Evolutionary conservation across 2,329 filamentous ascomycete genomes (phyloP).

Genomic region (Thielaviopsis ethacetica): DNA sequence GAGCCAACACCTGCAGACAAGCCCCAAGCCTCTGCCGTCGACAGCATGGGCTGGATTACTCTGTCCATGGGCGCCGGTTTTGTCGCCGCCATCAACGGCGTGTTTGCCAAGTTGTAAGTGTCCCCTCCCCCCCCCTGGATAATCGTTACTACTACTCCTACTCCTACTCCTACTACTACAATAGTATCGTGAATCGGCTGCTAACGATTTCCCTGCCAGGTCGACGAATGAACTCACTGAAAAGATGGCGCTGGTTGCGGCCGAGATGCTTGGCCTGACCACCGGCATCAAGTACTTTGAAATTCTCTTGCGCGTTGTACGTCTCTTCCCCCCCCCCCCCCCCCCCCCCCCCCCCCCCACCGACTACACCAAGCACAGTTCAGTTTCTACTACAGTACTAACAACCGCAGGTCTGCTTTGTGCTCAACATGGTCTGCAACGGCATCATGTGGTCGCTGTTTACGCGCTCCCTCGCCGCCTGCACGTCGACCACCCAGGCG

Average conservation of each 20-base stretch:
- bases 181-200: neutral
- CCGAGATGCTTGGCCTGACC: slow-evolving; percentile 27
- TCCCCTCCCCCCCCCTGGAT: neutral
- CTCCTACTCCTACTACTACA: no score
- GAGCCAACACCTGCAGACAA: neutral
- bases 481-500: slow-evolving; percentile 62
- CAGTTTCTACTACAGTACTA: slow-evolving; percentile 1
- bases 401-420: slow-evolving; percentile 49
- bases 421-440: slow-evolving; percentile 58
- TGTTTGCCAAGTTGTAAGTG: slow-evolving; percentile 66
- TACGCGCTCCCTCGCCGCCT: slow-evolving; percentile 58
- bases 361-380: neutral
- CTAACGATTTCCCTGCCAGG: slow-evolving; percentile 18
- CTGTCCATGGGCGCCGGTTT: slow-evolving; percentile 58
- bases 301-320: slow-evolving; percentile 30
- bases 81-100: slow-evolving; percentile 67
- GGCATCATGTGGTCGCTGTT: slow-evolving; percentile 75
- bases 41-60: slow-evolving; percentile 40
- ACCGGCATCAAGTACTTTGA: slow-evolving; percentile 28
- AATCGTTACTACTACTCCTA: no score
- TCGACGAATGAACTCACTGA: slow-evolving; percentile 41
- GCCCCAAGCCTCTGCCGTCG: slow-evolving; percentile 13
- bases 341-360: neutral
- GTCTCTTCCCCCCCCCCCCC: slow-evolving; percentile 14
- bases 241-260: slow-evolving; percentile 28